These are phyloP conservation scores for Alternaria consortialis DNA, from an alignment of 2,329 filamentous ascomycete genomes.

Conservation along the genomic window DNA sequence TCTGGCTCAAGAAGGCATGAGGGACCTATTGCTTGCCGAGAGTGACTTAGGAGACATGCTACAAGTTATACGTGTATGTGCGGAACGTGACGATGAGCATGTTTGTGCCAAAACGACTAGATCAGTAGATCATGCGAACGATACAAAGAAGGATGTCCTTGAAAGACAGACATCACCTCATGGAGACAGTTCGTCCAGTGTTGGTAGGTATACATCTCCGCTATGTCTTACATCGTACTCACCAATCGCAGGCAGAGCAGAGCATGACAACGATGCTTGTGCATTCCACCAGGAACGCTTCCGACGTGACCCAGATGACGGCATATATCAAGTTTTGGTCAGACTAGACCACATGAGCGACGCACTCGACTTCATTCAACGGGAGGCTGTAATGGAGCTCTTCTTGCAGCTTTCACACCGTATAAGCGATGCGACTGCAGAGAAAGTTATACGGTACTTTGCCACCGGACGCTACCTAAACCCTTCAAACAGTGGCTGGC, in stretches of 20 bases:
- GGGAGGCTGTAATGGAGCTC: conserved; percentile 72
- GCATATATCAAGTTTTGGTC: conserved; percentile 38
- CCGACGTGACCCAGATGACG: conserved; percentile 32
- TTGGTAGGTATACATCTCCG: conserved; percentile 10
- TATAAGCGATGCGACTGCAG: conserved; percentile 71
- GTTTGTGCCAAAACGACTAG: conserved; percentile 22
- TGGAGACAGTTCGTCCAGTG: conserved; percentile 19
- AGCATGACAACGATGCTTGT: conserved; percentile 25
- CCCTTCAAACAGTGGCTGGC: conserved; percentile 75
- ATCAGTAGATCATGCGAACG: conserved; percentile 47
- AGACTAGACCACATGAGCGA: conserved; percentile 42
- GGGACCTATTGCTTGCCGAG: conserved; percentile 67
- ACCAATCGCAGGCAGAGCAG: conserved; percentile 14
- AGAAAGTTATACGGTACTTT: conserved; percentile 72
- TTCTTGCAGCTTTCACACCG: conserved; percentile 69
- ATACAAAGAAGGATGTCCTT: conserved; percentile 53
- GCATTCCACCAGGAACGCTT: conserved; percentile 14
- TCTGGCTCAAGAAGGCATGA: conserved; percentile 60
- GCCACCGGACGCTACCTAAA: conserved; percentile 75
- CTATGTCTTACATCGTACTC: conserved; percentile 3
- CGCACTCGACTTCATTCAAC: conserved; percentile 66
- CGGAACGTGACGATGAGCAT: conserved; percentile 44
- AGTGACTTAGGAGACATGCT: conserved; percentile 73
- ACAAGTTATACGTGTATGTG: conserved; percentile 66
- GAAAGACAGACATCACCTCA: conserved; percentile 13